Conservation (phyloP, 2,329 filamentous ascomycete genomes). For the Septoria linicola region DNA sequence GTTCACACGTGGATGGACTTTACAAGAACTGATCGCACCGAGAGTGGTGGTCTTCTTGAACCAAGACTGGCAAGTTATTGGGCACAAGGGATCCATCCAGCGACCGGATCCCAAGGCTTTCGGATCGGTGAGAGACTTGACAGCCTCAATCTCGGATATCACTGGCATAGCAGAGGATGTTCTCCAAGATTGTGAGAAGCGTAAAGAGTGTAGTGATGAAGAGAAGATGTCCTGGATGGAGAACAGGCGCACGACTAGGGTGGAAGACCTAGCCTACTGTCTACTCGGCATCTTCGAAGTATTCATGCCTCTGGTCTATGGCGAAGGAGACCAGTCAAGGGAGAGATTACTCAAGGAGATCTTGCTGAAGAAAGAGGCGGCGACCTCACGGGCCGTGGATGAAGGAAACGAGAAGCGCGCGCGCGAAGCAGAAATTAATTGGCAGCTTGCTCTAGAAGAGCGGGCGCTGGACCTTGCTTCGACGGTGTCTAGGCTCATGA, state of each 20-base stretch:
- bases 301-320: slow-evolving; percentile 47
- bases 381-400: not conserved
- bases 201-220: not conserved
- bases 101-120: not conserved
- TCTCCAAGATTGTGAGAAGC: slow-evolving; percentile 5
- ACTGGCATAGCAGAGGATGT: slow-evolving; percentile 16
- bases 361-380: slow-evolving; percentile 7
- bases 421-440: not conserved
- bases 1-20: slow-evolving; percentile 29
- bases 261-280: slow-evolving; percentile 48
- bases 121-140: not conserved
- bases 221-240: slow-evolving; percentile 10
- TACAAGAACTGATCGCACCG: slow-evolving; percentile 23
- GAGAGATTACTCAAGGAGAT: slow-evolving; percentile 17
- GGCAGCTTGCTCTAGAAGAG: not conserved
- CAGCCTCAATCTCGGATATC: slow-evolving; percentile 18
- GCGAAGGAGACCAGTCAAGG: slow-evolving; percentile 30
- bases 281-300: slow-evolving; percentile 48
- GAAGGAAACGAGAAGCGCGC: not conserved
- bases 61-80: slow-evolving; percentile 15
- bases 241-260: not conserved
- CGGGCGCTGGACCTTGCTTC: not conserved
- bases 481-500: not conserved
- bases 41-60: slow-evolving; percentile 20
- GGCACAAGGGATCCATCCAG: slow-evolving; percentile 10